Evolutionary conservation across 1,139 yeast species (phyloP).

Genomic region (Suhomyces taliae): DNA sequence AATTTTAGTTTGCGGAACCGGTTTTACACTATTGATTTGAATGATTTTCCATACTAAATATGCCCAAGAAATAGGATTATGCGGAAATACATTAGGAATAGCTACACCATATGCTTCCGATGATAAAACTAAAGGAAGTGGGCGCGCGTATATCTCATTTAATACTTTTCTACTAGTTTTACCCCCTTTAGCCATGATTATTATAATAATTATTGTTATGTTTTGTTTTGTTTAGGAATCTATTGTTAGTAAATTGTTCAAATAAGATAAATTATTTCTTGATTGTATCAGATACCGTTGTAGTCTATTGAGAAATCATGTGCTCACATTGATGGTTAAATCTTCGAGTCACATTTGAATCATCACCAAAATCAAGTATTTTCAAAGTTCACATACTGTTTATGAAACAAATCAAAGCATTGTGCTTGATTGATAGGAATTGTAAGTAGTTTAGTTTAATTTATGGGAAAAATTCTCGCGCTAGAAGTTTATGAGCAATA

Average conservation of each 20-base stretch:
- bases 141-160: slow-evolving; percentile 38
- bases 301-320: slow-evolving; percentile 91
- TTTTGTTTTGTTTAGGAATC: slow-evolving; percentile 5
- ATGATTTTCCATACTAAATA: slow-evolving; percentile 39
- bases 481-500: not conserved
- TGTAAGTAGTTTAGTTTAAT: not conserved
- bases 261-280: not conserved
- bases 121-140: slow-evolving; percentile 51
- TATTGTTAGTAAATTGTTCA: slow-evolving; percentile 2
- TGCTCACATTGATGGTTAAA: slow-evolving; percentile 61
- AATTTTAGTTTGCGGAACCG: slow-evolving; percentile 28
- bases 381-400: slow-evolving; percentile 9
- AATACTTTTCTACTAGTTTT: slow-evolving; percentile 23
- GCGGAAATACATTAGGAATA: slow-evolving; percentile 50
- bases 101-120: slow-evolving; percentile 31
- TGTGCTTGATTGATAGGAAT: not conserved
- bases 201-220: slow-evolving; percentile 4
- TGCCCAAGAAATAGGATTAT: slow-evolving; percentile 63
- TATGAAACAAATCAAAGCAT: not conserved
- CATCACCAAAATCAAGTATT: slow-evolving; percentile 35
- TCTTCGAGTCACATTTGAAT: slow-evolving; percentile 58
- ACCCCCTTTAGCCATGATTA: slow-evolving; percentile 17
- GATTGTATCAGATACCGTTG: slow-evolving; percentile 94
- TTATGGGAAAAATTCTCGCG: slow-evolving; percentile 2
- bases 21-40: slow-evolving; percentile 20